Evolutionary conservation across 805 yeast species (phyloP).

Genomic region (Metschnikowia chrysomelidarum): DNA sequence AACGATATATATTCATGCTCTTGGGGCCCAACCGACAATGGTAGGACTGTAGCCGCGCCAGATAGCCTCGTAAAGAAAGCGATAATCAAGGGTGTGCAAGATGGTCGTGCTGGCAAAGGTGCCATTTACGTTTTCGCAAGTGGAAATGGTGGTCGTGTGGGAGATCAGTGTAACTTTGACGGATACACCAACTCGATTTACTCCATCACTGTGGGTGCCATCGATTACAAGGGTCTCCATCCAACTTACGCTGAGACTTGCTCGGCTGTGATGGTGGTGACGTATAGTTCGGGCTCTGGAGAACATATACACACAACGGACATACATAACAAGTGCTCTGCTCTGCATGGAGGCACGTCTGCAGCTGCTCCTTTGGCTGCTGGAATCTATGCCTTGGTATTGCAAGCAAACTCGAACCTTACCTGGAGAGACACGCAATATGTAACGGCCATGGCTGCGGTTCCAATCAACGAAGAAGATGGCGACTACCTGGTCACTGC

Average conservation of each 20-base stretch:
- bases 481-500: constrained; percentile 74
- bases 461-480: constrained; percentile 64
- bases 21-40: constrained; percentile 98
- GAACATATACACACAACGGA: constrained; percentile 90
- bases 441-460: constrained; percentile 68
- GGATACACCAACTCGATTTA: constrained; percentile 96
- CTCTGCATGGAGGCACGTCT: constrained; percentile 90
- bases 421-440: constrained; percentile 97
- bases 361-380: constrained; percentile 99
- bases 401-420: constrained; percentile 79
- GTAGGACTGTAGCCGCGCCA: constrained; percentile 82
- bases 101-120: constrained; percentile 81
- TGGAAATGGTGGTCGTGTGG: constrained; percentile 84
- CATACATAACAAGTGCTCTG: constrained; percentile 64
- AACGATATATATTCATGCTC: constrained; percentile 96
- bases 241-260: constrained; percentile 92
- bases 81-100: constrained; percentile 75
- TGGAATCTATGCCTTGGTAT: constrained; percentile 82
- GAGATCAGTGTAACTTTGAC: constrained; percentile 93
- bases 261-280: constrained; percentile 90
- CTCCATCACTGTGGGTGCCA: constrained; percentile 92
- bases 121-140: constrained; percentile 92
- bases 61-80: constrained; percentile 76
- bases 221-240: constrained; percentile 82
- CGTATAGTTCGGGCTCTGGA: constrained; percentile 88